Percentiles rank a stretch among this genome's conserved stretches.
phyloP scores from a whole-genome alignment of 306 rosid species.

The Vachellia pachyceras region DNA sequence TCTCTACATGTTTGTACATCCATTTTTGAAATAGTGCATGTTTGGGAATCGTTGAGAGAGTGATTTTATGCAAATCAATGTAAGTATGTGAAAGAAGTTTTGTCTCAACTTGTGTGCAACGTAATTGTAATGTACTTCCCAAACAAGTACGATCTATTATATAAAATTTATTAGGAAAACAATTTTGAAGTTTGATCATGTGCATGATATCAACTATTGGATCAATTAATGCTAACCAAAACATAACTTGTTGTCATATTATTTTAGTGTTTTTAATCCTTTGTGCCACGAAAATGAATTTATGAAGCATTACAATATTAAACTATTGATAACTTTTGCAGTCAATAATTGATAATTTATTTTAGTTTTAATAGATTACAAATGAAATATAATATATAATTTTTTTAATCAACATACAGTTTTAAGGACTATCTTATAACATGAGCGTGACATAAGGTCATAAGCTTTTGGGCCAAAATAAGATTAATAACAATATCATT shows the following conservation, averaged over 20 bases:
- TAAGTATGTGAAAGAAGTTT: no score
- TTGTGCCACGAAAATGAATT: no score
- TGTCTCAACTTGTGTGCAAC: no score
- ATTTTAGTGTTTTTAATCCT: neutral
- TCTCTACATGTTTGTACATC: no score
- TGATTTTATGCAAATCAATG: no score
- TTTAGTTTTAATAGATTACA: neutral
- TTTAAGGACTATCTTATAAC: neutral
- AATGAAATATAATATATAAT: neutral
- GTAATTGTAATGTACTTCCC: no score
- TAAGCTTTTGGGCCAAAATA: neutral
- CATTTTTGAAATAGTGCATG: no score
- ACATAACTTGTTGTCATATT: neutral
- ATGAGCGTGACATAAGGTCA: neutral
- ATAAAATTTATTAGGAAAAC: neutral
- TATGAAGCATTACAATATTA: neutral
- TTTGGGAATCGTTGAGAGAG: no score
- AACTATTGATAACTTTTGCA: neutral
- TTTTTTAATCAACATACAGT: neutral
- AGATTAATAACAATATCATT: neutral
- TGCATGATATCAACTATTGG: neutral
- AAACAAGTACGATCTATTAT: neutral
- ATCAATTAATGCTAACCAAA: neutral
- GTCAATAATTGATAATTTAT: no score
- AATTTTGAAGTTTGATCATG: neutral